Evolutionary conservation across 2,329 filamentous ascomycete genomes (phyloP).

Genomic region (Metarhizium rileyi): DNA sequence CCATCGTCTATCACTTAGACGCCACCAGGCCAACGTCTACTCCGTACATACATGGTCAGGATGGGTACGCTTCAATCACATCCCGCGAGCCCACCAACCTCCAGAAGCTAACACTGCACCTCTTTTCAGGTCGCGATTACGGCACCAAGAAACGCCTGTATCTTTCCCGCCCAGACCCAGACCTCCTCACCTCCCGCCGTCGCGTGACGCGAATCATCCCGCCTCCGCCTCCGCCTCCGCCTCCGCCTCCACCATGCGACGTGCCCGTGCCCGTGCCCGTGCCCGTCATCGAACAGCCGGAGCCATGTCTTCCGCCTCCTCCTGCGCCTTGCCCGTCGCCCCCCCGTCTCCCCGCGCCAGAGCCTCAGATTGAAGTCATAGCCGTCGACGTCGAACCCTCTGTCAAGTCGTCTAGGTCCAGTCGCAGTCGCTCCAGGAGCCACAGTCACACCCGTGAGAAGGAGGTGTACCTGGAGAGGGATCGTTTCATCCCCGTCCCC

Average conservation of each 20-base stretch:
- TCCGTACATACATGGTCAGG: constrained; percentile 3
- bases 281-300: constrained; percentile 7
- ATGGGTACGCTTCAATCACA: constrained; percentile 15
- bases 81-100: constrained; percentile 4
- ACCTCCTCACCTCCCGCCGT: constrained; percentile 25
- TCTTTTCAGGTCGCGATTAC: constrained; percentile 2
- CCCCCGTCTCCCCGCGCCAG: constrained; percentile 8
- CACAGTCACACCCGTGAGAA: constrained; percentile 22
- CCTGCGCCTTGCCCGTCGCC: neutral
- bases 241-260: constrained; percentile 20
- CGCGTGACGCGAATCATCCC: constrained; percentile 30
- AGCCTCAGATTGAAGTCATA: constrained; percentile 28
- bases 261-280: constrained; percentile 10
- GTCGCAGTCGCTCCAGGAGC: constrained; percentile 19
- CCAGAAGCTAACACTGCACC: neutral
- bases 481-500: constrained; percentile 35
- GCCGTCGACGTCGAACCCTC: constrained; percentile 26
- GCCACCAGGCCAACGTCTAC: neutral
- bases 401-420: constrained; percentile 13
- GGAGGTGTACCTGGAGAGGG: constrained; percentile 44
- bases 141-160: constrained; percentile 33
- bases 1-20: neutral
- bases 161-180: constrained; percentile 29
- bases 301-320: neutral
- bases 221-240: constrained; percentile 25